A percentile compares a stretch with the other conserved stretches of the same genome.
Evolutionary conservation across 2,329 filamentous ascomycete genomes (phyloP).

Genomic region (Aspergillus uvarum): DNA sequence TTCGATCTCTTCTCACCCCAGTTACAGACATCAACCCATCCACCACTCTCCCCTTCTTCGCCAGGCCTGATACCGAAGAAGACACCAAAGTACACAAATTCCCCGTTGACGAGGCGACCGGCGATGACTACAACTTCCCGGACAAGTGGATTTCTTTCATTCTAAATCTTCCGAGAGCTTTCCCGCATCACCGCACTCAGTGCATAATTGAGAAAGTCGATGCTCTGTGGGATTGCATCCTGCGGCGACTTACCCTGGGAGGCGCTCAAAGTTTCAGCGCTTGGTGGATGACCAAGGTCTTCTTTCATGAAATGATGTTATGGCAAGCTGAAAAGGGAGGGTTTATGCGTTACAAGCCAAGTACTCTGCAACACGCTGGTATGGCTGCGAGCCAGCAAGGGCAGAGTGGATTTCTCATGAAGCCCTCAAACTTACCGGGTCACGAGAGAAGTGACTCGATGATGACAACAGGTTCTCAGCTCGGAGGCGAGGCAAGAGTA

Average conservation of each 20-base stretch:
- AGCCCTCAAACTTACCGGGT: slow-evolving; percentile 18
- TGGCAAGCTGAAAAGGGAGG: slow-evolving; percentile 89
- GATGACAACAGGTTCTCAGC: slow-evolving; percentile 18
- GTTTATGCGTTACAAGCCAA: slow-evolving; percentile 64
- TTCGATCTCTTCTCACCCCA: slow-evolving; percentile 45
- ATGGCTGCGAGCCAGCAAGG: slow-evolving; percentile 25
- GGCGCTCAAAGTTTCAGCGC: slow-evolving; percentile 50
- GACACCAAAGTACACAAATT: slow-evolving; percentile 32
- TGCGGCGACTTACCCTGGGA: slow-evolving; percentile 45
- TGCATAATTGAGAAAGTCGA: slow-evolving; percentile 48
- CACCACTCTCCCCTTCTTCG: slow-evolving; percentile 34
- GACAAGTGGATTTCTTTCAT: slow-evolving; percentile 50
- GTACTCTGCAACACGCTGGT: slow-evolving; percentile 30
- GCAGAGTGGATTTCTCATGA: slow-evolving; percentile 24
- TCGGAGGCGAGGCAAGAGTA: slow-evolving; percentile 6
- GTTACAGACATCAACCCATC: slow-evolving; percentile 34
- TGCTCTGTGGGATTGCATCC: slow-evolving; percentile 44
- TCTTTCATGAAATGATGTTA: slow-evolving; percentile 89
- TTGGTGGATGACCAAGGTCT: slow-evolving; percentile 79
- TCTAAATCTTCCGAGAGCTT: slow-evolving; percentile 40
- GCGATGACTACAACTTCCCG: slow-evolving; percentile 49
- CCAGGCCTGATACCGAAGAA: slow-evolving; percentile 34
- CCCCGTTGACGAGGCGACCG: slow-evolving; percentile 37
- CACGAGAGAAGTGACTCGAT: slow-evolving; percentile 17
- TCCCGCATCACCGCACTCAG: slow-evolving; percentile 43